These are phyloP conservation scores for Elsinoe ampelina DNA, from an alignment of 2,329 filamentous ascomycete genomes.

Conservation along the genomic window DNA sequence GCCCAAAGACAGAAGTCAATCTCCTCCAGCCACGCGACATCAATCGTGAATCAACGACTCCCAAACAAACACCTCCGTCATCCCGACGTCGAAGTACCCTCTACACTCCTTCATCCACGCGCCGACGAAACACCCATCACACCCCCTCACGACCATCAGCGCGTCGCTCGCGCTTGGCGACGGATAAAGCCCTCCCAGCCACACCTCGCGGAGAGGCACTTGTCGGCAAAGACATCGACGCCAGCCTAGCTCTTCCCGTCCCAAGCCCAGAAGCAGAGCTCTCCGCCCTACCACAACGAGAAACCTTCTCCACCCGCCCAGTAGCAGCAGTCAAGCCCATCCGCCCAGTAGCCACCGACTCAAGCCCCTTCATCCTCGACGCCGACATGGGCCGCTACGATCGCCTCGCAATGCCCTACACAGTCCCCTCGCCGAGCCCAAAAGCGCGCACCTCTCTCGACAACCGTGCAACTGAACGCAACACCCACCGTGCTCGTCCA, in stretches of 20 bases:
- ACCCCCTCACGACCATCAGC: neutral
- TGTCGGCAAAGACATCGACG: neutral
- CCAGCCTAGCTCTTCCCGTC: neutral
- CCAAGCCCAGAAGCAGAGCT: slow-evolving; percentile 3
- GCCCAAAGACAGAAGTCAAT: neutral
- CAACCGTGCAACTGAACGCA: no score
- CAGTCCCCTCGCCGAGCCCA: neutral
- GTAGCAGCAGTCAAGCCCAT: neutral
- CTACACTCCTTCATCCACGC: neutral
- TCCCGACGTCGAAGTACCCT: neutral
- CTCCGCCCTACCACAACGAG: neutral
- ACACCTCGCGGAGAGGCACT: neutral
- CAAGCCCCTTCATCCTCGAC: neutral
- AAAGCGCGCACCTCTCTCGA: neutral
- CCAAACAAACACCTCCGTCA: neutral
- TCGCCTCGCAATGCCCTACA: neutral
- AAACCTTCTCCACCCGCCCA: neutral
- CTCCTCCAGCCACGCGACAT: neutral
- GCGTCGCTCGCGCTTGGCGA: neutral
- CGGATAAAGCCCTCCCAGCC: neutral
- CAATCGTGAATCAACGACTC: neutral
- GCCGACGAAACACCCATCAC: neutral
- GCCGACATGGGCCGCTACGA: neutral
- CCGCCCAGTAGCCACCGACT: neutral
- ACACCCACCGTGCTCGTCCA: no score